Percentiles rank a stretch among this genome's conserved stretches.
phyloP scores from a whole-genome alignment of 2,329 filamentous ascomycete genomes.

The Ophiostoma himal-ulmi region DNA sequence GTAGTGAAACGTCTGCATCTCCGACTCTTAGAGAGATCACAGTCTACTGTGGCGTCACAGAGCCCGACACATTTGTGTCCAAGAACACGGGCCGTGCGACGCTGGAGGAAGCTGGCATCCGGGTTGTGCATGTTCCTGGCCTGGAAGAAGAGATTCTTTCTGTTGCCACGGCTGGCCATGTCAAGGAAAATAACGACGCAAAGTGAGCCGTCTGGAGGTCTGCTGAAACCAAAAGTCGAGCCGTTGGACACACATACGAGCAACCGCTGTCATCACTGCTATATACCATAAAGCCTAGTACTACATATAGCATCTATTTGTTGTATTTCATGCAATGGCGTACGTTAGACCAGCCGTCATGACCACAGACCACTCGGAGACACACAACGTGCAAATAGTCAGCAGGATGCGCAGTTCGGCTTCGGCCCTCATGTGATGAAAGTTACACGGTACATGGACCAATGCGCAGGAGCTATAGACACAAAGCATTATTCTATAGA shows the following conservation, averaged over 20 bases:
- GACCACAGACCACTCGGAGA: too few species aligned
- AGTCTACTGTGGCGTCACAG: conserved; percentile 81
- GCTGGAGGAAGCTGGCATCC: conserved; percentile 66
- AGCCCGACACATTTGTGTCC: conserved; percentile 85
- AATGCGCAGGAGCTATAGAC: not conserved
- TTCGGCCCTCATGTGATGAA: not conserved
- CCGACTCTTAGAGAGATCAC: conserved; percentile 33
- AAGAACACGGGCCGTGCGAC: conserved; percentile 68
- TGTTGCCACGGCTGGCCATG: conserved; percentile 79
- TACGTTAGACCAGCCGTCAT: too few species aligned
- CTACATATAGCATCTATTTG: too few species aligned
- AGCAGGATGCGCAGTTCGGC: too few species aligned
- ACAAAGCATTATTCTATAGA: not conserved
- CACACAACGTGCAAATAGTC: too few species aligned
- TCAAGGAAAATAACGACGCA: not conserved
- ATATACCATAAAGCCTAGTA: not conserved
- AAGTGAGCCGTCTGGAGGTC: not conserved
- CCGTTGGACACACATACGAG: not conserved
- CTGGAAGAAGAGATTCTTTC: conserved; percentile 74
- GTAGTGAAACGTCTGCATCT: conserved; percentile 14
- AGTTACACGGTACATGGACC: not conserved
- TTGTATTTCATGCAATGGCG: too few species aligned
- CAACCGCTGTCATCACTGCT: not conserved
- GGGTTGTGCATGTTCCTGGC: conserved; percentile 66
- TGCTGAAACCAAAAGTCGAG: not conserved